phyloP scores from a whole-genome alignment of 192 early-diverging fungal species.

The Backusella tuberculispora region DNA sequence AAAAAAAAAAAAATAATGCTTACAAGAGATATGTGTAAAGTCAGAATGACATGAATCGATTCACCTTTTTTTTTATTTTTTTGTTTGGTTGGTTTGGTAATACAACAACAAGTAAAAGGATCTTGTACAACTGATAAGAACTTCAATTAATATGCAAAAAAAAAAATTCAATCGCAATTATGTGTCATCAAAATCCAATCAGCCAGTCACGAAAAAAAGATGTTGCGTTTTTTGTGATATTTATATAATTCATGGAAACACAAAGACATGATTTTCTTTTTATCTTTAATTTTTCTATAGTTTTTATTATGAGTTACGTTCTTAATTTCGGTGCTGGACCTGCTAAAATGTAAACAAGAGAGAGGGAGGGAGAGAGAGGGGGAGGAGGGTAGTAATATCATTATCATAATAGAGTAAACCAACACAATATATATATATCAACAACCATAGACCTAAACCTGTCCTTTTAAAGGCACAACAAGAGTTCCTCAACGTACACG shows the following conservation, averaged over 20 bases:
- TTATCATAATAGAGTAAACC: too few relatives aligned
- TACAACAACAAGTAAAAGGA: too few relatives aligned
- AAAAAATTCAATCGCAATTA: slow-evolving; percentile 6
- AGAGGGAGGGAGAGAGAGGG: background rate
- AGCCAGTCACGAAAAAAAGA: slow-evolving; percentile 11
- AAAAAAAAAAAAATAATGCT: too few relatives aligned
- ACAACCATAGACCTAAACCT: slow-evolving; percentile 52
- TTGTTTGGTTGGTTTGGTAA: too few relatives aligned
- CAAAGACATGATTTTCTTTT: background rate
- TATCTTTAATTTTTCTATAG: background rate
- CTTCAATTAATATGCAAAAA: too few relatives aligned
- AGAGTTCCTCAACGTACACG: slow-evolving; percentile 83
- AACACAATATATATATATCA: background rate
- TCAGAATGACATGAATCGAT: too few relatives aligned
- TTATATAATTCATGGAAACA: background rate
- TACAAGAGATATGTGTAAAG: too few relatives aligned
- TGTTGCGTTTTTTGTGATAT: slow-evolving; percentile 11
- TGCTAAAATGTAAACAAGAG: slow-evolving; percentile 64
- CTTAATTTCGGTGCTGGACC: slow-evolving; percentile 93
- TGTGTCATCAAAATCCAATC: slow-evolving; percentile 14
- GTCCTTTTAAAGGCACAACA: slow-evolving; percentile 85
- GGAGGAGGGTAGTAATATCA: background rate
- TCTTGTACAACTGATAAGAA: too few relatives aligned
- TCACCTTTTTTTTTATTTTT: too few relatives aligned
- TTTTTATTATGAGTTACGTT: slow-evolving; percentile 37